Percentiles rank a stretch among this genome's conserved stretches.
phyloP scores from a whole-genome alignment of 345 rosid genomes.

The Corymbia maculata region DNA sequence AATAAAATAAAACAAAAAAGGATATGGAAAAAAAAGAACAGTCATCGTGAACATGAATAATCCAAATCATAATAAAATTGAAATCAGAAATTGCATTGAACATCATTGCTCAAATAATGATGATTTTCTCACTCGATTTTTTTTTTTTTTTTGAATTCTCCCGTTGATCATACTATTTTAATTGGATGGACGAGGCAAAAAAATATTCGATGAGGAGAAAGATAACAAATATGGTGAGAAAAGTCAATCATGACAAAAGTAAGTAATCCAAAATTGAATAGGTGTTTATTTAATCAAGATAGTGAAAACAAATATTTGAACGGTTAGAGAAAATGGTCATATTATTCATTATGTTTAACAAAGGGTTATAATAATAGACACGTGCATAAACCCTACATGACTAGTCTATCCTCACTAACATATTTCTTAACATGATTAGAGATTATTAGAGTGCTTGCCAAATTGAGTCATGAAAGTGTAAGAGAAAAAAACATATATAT shows the following conservation, averaged over 20 bases:
- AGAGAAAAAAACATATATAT: not conserved
- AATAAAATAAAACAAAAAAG: not conserved
- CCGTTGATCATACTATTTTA: not conserved
- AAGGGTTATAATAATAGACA: too few species aligned
- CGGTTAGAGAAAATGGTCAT: too few species aligned
- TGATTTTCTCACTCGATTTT: not conserved
- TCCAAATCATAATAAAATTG: not conserved
- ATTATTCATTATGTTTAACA: too few species aligned
- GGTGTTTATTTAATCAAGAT: not conserved
- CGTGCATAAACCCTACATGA: too few species aligned
- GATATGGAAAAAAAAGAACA: not conserved
- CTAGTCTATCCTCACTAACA: too few species aligned
- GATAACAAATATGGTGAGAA: not conserved
- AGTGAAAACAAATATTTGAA: not conserved
- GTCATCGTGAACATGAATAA: not conserved
- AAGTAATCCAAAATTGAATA: not conserved
- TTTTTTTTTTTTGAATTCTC: not conserved
- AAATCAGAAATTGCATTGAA: not conserved
- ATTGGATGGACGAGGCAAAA: not conserved
- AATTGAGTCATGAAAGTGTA: rapidly evolving
- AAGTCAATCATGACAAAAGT: not conserved
- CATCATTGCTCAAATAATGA: not conserved
- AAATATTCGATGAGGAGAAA: not conserved
- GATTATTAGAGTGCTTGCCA: not conserved
- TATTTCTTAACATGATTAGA: too few species aligned